Evolutionary conservation across 371 early-diverging fungal genomes (phyloP).

Genomic region (Mortierella sp.): DNA sequence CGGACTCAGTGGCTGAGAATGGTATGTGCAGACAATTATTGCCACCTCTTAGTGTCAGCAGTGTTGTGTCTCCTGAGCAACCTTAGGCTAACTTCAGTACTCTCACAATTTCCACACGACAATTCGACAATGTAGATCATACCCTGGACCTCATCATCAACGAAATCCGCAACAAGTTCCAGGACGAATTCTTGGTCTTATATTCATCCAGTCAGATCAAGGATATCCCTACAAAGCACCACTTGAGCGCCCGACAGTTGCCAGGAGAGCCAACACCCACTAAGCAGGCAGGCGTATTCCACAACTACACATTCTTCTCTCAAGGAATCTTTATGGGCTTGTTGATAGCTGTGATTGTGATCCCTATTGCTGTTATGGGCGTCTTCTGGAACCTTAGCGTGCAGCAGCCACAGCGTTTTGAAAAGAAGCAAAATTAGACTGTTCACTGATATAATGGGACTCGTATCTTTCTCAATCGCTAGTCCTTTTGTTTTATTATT

Average conservation of each 20-base stretch:
- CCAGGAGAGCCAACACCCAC: conserved; percentile 36
- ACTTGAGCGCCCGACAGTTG: conserved; percentile 29
- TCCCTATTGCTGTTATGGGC: conserved; percentile 49
- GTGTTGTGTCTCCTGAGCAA: no score
- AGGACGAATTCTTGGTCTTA: conserved; percentile 42
- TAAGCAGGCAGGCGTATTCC: conserved; percentile 41
- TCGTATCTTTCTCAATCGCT: not conserved
- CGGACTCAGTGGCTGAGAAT: conserved; percentile 27
- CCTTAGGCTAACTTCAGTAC: no score
- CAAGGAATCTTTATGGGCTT: conserved; percentile 54
- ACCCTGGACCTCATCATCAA: conserved; percentile 23
- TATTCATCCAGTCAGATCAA: conserved; percentile 53
- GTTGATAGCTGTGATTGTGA: conserved; percentile 35
- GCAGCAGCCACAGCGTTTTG: conserved; percentile 51
- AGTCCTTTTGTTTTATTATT: not conserved
- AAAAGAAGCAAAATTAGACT: conserved; percentile 44
- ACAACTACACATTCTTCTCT: conserved; percentile 52
- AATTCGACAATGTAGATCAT: conserved; percentile 12
- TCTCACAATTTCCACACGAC: not conserved
- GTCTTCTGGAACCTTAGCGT: conserved; percentile 54
- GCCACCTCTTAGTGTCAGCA: not conserved
- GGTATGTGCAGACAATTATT: conserved; percentile 11
- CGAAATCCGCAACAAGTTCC: conserved; percentile 16
- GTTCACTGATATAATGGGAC: not conserved
- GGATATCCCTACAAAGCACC: conserved; percentile 24